These are phyloP conservation scores for Cordyceps javanica DNA, from an alignment of 2,329 filamentous ascomycete species.

Conservation along the genomic window DNA sequence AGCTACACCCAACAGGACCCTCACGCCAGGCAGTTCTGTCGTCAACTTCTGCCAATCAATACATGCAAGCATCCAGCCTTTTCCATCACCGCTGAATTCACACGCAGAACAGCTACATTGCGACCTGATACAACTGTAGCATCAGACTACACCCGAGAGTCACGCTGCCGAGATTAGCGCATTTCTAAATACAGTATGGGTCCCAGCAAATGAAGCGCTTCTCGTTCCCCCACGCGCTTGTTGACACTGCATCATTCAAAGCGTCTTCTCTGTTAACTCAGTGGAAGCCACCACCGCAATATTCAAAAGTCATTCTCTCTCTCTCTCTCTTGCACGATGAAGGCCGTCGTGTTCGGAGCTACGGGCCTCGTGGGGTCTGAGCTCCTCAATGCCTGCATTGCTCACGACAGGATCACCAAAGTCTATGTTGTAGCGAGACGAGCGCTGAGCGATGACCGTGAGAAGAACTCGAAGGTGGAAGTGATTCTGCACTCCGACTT, in stretches of 20 bases:
- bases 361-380: slow-evolving; percentile 53
- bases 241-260: not conserved
- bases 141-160: not conserved
- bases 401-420: slow-evolving; percentile 42
- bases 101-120: not conserved
- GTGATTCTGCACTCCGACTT: slow-evolving; percentile 49
- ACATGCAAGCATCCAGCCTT: too few species aligned
- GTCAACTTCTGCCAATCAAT: too few species aligned
- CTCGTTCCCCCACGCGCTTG: not conserved
- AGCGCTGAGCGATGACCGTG: slow-evolving; percentile 35
- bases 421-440: slow-evolving; percentile 46
- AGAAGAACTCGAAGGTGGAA: slow-evolving; percentile 42
- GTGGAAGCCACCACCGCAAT: not conserved
- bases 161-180: not conserved
- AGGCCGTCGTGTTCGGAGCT: slow-evolving; percentile 51
- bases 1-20: too few species aligned
- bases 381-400: slow-evolving; percentile 45
- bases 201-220: not conserved
- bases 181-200: not conserved
- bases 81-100: not conserved
- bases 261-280: not conserved
- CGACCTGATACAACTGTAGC: not conserved
- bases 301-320: not conserved
- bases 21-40: too few species aligned
- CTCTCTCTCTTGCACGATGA: slow-evolving; percentile 36